A percentile compares a stretch with the other conserved stretches of the same genome.
Evolutionary conservation across 169 alveolate genomes (phyloP).

Genomic region (Eimeria sp.): DNA sequence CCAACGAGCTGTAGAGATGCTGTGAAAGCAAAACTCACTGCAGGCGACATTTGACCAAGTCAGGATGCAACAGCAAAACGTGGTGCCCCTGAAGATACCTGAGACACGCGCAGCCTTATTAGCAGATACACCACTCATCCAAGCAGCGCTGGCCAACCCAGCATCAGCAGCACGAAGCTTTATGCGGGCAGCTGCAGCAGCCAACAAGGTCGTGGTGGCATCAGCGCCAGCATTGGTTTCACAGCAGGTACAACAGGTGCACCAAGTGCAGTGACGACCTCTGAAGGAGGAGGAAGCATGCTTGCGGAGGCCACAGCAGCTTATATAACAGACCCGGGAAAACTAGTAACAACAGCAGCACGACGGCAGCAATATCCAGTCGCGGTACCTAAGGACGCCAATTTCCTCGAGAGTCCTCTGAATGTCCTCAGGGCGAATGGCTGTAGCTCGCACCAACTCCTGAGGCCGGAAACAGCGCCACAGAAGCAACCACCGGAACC

Average conservation of each 20-base stretch:
- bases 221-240: background rate
- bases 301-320: background rate
- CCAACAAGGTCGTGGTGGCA: background rate
- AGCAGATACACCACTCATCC: background rate
- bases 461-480: background rate
- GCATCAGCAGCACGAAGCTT: background rate
- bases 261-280: background rate
- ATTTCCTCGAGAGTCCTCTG: slow-evolving; percentile 81
- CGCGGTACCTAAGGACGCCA: slow-evolving; percentile 78
- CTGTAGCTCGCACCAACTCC: slow-evolving; percentile 81
- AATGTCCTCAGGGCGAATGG: slow-evolving; percentile 82
- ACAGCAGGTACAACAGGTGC: background rate
- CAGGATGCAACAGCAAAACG: slow-evolving; percentile 83
- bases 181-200: background rate
- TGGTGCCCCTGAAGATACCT: slow-evolving; percentile 83
- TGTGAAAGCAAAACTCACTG: slow-evolving; percentile 14
- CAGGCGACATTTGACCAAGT: slow-evolving; percentile 63
- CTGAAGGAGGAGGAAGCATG: background rate
- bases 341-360: background rate
- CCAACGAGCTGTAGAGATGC: background rate
- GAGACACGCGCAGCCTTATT: slow-evolving; percentile 70
- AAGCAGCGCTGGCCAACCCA: background rate
- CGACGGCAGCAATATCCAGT: slow-evolving; percentile 5
- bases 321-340: background rate
- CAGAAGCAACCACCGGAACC: background rate